Percentiles rank a stretch among this genome's conserved stretches.
Evolutionary conservation across 495 filamentous ascomycete species (phyloP).

Genomic region (Polyplosphaeria fusca): DNA sequence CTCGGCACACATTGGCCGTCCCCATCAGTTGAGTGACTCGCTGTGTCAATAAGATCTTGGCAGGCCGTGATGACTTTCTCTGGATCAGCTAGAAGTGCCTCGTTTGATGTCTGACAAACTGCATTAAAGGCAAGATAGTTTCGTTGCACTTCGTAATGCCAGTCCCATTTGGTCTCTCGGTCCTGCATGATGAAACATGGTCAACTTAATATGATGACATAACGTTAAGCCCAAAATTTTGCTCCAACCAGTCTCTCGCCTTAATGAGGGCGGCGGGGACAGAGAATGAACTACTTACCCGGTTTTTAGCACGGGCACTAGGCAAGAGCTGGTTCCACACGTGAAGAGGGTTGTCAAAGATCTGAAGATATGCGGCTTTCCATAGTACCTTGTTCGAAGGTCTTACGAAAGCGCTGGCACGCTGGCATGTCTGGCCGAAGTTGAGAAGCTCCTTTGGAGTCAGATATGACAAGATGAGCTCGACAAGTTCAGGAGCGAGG

Average conservation of each 20-base stretch:
- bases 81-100: not conserved
- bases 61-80: conserved; percentile 10
- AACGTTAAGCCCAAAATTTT: too few relatives aligned
- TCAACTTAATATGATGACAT: too few relatives aligned
- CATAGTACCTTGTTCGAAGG: conserved; percentile 27
- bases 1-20: not conserved
- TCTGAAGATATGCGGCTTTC: conserved; percentile 16
- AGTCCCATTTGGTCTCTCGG: conserved; percentile 26
- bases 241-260: too few relatives aligned
- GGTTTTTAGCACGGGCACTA: conserved; percentile 15
- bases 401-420: conserved; percentile 19
- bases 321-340: conserved; percentile 19
- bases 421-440: conserved; percentile 23
- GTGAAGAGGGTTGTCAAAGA: conserved; percentile 27
- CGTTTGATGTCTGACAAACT: conserved; percentile 1
- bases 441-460: conserved; percentile 7
- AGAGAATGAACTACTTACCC: too few relatives aligned
- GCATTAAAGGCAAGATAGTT: conserved; percentile 8
- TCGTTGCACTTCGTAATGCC: conserved; percentile 14
- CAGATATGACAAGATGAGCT: conserved; percentile 21
- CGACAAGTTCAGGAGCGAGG: conserved; percentile 25
- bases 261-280: too few relatives aligned
- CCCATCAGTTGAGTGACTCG: not conserved
- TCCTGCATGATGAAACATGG: not conserved
- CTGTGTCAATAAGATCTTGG: conserved; percentile 20